Evolutionary conservation across 768 basidiomycete genomes (phyloP).

Genomic region (Termitomyces sp.): DNA sequence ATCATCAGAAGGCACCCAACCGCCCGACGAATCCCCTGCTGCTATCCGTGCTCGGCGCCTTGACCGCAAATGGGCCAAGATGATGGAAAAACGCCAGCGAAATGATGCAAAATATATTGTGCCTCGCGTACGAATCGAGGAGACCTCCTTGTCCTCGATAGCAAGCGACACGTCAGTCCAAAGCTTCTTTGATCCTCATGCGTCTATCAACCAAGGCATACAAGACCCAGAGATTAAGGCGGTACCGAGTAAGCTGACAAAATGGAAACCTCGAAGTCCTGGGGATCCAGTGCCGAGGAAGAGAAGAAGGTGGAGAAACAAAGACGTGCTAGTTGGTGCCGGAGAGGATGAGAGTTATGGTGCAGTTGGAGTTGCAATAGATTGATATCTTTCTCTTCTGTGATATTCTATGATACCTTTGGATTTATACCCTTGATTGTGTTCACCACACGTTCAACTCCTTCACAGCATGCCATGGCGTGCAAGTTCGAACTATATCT

Average conservation of each 20-base stretch:
- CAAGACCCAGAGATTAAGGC: not conserved
- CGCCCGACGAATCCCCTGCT: not conserved
- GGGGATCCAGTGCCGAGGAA: not conserved
- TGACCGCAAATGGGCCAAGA: not conserved
- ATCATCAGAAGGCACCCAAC: not conserved
- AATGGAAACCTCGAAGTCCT: not conserved
- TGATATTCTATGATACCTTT: no score
- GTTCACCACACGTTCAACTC: no score
- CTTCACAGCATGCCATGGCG: no score
- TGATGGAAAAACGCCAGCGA: not conserved
- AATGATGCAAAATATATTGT: not conserved
- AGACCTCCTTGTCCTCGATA: not conserved
- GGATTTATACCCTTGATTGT: no score
- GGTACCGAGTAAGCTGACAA: not conserved
- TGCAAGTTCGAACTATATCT: no score
- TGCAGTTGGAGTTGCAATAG: not conserved
- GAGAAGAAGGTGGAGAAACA: not conserved
- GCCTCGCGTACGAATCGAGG: not conserved
- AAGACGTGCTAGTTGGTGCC: not conserved
- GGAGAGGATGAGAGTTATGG: not conserved
- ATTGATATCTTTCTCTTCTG: no score
- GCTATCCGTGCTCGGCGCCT: not conserved
- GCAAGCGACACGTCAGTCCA: not conserved
- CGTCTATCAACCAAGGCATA: not conserved
- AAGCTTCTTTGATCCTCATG: not conserved